Conservation (phyloP, 768 basidiomycete genomes). For the Neoboletus magnificus region DNA sequence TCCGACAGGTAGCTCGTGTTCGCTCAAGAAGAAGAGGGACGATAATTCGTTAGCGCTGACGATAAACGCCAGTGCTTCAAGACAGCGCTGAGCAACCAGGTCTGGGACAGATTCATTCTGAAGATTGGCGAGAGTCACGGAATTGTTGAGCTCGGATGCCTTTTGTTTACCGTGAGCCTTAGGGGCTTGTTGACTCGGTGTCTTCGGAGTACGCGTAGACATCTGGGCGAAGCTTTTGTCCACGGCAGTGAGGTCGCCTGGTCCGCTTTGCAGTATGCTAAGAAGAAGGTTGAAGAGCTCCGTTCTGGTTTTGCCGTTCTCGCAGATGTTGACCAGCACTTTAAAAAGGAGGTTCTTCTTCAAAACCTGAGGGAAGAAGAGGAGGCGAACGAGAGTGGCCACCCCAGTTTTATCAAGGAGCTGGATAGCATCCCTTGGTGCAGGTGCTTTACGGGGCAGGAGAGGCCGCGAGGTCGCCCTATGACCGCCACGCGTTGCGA, state of each 20-base stretch:
- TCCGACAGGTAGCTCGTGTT: conserved; percentile 86
- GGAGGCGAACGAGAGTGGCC: conserved; percentile 82
- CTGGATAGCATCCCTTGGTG: conserved; percentile 84
- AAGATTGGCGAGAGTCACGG: conserved; percentile 47
- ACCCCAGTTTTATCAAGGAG: conserved; percentile 89
- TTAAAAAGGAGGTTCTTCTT: conserved; percentile 83
- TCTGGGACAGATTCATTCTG: conserved; percentile 86
- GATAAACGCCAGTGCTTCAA: conserved; percentile 87
- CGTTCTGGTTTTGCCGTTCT: conserved; percentile 86
- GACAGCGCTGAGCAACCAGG: conserved; percentile 88
- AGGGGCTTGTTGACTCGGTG: conserved; percentile 37
- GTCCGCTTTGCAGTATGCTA: conserved; percentile 92
- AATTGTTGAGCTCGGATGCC: conserved; percentile 48
- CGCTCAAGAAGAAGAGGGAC: conserved; percentile 91
- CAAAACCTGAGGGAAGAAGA: conserved; percentile 94
- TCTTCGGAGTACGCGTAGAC: conserved; percentile 69
- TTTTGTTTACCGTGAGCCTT: conserved; percentile 69
- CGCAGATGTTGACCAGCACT: conserved; percentile 91
- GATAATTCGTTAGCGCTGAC: conserved; percentile 82
- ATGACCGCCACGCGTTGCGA: conserved; percentile 30
- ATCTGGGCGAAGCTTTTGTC: conserved; percentile 93
- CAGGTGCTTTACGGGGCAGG: conserved; percentile 46
- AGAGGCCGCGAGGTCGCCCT: conserved; percentile 25
- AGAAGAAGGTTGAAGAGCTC: conserved; percentile 94
- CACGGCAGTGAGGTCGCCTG: conserved; percentile 86